Evolutionary conservation across 1,284 basidiomycete species (phyloP).

Genomic region (Trichosporon asahii): DNA sequence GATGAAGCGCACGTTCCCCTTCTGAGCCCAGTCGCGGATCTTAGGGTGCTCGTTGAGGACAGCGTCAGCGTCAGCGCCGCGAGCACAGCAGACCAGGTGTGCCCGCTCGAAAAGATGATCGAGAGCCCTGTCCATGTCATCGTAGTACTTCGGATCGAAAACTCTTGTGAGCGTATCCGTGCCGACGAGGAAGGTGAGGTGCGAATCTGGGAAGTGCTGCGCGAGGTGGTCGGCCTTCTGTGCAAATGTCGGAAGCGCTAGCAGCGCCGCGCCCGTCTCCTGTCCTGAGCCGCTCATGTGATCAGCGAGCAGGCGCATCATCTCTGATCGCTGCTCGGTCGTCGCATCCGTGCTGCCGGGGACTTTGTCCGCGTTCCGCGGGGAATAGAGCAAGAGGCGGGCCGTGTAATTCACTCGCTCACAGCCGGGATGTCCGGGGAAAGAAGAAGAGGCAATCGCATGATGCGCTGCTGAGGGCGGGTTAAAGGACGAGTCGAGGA

Average conservation of each 20-base stretch:
- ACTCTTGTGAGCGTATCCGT: conserved; percentile 85
- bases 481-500: conserved; percentile 92
- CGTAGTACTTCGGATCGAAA: conserved; percentile 76
- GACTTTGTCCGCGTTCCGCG: conserved; percentile 84
- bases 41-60: conserved; percentile 17
- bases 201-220: background rate
- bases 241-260: conserved; percentile 85
- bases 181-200: conserved; percentile 61
- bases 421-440: conserved; percentile 22
- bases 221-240: conserved; percentile 64
- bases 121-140: conserved; percentile 49
- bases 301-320: conserved; percentile 69
- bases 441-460: conserved; percentile 60
- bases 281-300: conserved; percentile 22
- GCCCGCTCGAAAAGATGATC: conserved; percentile 46
- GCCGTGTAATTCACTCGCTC: conserved; percentile 63
- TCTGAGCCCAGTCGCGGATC: conserved; percentile 56
- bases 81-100: conserved; percentile 63
- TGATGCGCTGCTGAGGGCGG: conserved; percentile 86
- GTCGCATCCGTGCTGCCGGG: conserved; percentile 68
- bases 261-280: conserved; percentile 65
- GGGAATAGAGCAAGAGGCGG: conserved; percentile 75
- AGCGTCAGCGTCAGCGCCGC: conserved; percentile 29
- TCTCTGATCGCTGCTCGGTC: conserved; percentile 68
- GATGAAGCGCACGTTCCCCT: conserved; percentile 59